Conservation (phyloP, 148 eudicot genomes). For the Simmondsia chinensis region DNA sequence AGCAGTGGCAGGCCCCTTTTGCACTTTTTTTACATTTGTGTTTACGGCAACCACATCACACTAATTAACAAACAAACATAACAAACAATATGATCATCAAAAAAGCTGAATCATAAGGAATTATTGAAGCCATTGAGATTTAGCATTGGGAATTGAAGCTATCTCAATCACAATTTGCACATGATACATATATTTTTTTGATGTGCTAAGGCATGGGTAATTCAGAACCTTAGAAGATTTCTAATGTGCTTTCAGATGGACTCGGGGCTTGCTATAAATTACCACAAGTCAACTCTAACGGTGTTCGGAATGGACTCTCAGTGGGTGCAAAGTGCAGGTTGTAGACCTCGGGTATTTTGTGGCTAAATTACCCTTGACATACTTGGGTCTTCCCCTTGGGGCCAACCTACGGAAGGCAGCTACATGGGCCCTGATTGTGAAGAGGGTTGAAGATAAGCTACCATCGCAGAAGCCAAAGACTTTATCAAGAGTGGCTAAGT, state of each 20-base stretch:
- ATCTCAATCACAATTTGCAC: no score
- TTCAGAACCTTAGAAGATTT: no score
- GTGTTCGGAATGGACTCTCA: neutral
- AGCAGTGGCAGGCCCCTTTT: no score
- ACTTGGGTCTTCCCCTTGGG: neutral
- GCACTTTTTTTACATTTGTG: no score
- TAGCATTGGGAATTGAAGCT: no score
- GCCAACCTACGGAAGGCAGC: neutral
- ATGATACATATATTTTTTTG: no score
- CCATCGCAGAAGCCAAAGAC: neutral
- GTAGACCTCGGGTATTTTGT: neutral
- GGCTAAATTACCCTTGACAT: neutral
- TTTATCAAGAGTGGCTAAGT: neutral
- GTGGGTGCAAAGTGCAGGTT: neutral
- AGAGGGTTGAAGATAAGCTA: neutral
- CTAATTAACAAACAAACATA: no score
- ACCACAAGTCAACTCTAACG: neutral
- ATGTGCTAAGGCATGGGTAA: no score
- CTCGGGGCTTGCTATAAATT: neutral
- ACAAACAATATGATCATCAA: no score
- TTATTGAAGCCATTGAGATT: no score
- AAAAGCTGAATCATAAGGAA: no score
- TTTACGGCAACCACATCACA: no score
- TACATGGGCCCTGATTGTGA: neutral
- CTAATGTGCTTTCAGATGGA: neutral